Conservation (phyloP, 1,284 basidiomycete species). For the Boletus sp. region DNA sequence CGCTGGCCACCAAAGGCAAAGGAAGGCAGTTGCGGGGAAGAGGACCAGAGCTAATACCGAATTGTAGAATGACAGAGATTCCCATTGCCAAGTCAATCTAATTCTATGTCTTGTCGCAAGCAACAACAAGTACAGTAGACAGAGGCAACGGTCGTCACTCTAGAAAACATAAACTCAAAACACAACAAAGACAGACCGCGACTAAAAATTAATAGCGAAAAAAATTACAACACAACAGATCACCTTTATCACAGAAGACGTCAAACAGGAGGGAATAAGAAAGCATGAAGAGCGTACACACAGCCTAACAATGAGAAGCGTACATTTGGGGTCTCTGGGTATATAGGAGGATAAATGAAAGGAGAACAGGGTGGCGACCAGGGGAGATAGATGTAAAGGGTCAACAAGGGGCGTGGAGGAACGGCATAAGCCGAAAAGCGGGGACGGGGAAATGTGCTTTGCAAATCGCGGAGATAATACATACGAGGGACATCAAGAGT, state of each 20-base stretch:
- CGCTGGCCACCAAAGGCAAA: too few species aligned
- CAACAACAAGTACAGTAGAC: constrained; percentile 15
- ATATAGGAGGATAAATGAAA: constrained; percentile 6
- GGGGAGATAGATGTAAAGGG: background rate
- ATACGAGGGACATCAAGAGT: background rate
- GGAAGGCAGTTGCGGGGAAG: too few species aligned
- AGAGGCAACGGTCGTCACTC: constrained; percentile 1
- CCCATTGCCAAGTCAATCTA: background rate
- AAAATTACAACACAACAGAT: constrained; percentile 5
- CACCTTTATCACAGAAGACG: constrained; percentile 1
- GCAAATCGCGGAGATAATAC: background rate
- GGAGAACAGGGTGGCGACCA: background rate
- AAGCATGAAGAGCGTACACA: constrained; percentile 18
- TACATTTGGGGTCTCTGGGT: constrained; percentile 15
- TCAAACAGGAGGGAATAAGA: constrained; percentile 13
- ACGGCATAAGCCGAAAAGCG: background rate
- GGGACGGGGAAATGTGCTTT: background rate
- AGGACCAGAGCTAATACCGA: too few species aligned
- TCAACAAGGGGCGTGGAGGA: background rate
- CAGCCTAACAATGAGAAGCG: constrained; percentile 14
- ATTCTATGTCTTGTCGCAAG: constrained; percentile 6
- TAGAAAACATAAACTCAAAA: background rate
- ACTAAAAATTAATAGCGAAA: background rate
- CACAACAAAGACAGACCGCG: constrained; percentile 1
- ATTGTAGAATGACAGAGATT: too few species aligned